These are phyloP conservation scores for Alternaria panax DNA, from an alignment of 2,329 filamentous ascomycete species.

Conservation along the genomic window DNA sequence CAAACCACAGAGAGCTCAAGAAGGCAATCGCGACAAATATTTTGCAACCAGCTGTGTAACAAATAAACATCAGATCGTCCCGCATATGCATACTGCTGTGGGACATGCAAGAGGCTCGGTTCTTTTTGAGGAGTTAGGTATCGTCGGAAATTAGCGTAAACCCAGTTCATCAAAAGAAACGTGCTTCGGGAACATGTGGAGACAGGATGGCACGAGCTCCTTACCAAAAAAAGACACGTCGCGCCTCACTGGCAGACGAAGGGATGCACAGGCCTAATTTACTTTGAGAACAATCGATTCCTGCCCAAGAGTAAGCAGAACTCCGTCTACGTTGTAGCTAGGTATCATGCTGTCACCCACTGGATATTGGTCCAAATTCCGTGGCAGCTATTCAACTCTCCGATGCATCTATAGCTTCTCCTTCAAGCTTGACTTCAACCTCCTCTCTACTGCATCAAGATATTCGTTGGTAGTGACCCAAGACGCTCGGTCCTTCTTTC, in stretches of 20 bases:
- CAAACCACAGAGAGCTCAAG: neutral
- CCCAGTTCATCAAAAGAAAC: slow-evolving; percentile 5
- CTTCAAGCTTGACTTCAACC: slow-evolving; percentile 81
- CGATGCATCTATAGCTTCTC: slow-evolving; percentile 69
- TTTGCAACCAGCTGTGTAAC: slow-evolving; percentile 34
- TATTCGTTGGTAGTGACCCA: slow-evolving; percentile 93
- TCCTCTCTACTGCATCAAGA: slow-evolving; percentile 87
- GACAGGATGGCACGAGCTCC: slow-evolving; percentile 2
- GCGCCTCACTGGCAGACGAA: slow-evolving; percentile 1
- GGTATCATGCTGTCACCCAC: slow-evolving; percentile 7
- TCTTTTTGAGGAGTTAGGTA: slow-evolving; percentile 5
- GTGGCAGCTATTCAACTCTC: neutral
- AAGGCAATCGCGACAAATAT: slow-evolving; percentile 15
- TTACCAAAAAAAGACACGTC: slow-evolving; percentile 1
- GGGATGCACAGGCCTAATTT: neutral
- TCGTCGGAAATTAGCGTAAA: slow-evolving; percentile 3
- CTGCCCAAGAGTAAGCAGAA: slow-evolving; percentile 9
- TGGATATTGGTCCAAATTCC: neutral
- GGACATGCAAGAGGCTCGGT: slow-evolving; percentile 23
- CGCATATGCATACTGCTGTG: slow-evolving; percentile 28
- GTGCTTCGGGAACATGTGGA: slow-evolving; percentile 5
- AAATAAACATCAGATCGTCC: slow-evolving; percentile 29
- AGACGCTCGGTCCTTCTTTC: slow-evolving; percentile 81
- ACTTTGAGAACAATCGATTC: neutral
- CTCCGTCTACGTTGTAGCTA: neutral